A percentile compares a stretch with the other conserved stretches of the same genome.
Evolutionary conservation across 257 asterid genomes (phyloP).

Genomic region (Ehretia macrophylla): DNA sequence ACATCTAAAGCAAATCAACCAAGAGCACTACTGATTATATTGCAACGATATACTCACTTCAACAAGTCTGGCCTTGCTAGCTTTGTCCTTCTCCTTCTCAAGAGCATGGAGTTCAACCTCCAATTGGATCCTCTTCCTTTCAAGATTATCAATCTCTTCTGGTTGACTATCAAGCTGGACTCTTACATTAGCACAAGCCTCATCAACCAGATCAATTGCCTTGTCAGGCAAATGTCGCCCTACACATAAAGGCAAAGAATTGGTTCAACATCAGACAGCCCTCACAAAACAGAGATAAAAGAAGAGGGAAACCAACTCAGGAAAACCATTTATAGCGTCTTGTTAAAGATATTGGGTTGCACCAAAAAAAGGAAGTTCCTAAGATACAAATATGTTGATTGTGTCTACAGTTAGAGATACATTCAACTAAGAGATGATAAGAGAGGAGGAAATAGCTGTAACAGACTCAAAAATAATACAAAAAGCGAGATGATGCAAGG

Average conservation of each 20-base stretch:
- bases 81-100: constrained; percentile 39
- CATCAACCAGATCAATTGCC: constrained; percentile 40
- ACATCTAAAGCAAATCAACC: too few species aligned
- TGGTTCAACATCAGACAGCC: neutral
- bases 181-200: constrained; percentile 36
- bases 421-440: too few species aligned
- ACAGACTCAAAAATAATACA: too few species aligned
- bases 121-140: constrained; percentile 31
- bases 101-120: constrained; percentile 32
- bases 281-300: neutral
- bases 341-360: too few species aligned
- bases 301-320: neutral
- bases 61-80: constrained; percentile 36
- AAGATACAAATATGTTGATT: too few species aligned
- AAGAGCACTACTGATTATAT: too few species aligned
- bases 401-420: too few species aligned
- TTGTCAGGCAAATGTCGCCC: constrained; percentile 35
- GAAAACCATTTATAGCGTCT: too few species aligned
- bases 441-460: too few species aligned
- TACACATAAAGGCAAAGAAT: neutral
- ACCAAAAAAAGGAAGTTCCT: too few species aligned
- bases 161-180: constrained; percentile 39
- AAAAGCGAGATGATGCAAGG: neutral
- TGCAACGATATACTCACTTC: constrained; percentile 15
- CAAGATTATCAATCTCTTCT: constrained; percentile 34